phyloP scores from a whole-genome alignment of 768 basidiomycete species.

The Tulasnella calospora region DNA sequence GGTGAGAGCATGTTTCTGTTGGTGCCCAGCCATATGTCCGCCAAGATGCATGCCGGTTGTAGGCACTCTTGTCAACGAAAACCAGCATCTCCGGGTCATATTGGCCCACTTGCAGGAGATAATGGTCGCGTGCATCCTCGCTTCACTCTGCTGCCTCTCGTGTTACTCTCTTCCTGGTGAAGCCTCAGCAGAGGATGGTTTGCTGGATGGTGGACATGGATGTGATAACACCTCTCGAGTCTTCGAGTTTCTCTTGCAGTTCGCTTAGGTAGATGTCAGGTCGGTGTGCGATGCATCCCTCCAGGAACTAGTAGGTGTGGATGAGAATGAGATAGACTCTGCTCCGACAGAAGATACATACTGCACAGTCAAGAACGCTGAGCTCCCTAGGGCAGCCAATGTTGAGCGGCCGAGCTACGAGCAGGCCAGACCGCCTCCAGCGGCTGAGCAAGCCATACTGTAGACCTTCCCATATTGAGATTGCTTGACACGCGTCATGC shows the following conservation, averaged over 20 bases:
- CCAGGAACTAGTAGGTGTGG: background rate
- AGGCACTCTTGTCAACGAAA: background rate
- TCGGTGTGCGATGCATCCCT: background rate
- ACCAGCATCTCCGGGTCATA: background rate
- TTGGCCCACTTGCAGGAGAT: background rate
- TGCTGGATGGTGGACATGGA: background rate
- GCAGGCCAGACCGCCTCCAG: background rate
- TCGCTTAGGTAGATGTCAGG: slow-evolving; percentile 2
- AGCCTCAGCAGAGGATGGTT: background rate
- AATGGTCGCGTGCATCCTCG: background rate
- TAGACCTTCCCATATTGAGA: background rate
- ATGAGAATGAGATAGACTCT: background rate
- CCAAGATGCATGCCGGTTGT: background rate
- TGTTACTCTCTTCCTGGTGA: background rate
- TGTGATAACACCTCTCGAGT: background rate
- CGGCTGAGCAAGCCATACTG: background rate
- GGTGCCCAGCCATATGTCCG: slow-evolving; percentile 1
- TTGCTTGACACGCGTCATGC: background rate
- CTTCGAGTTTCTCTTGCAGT: background rate
- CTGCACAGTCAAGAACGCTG: background rate
- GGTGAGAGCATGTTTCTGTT: background rate
- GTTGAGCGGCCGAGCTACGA: background rate
- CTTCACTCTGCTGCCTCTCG: background rate
- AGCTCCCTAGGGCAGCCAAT: background rate
- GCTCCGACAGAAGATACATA: background rate